phyloP scores from a whole-genome alignment of 495 filamentous ascomycete species.

The Xylaria grammica region DNA sequence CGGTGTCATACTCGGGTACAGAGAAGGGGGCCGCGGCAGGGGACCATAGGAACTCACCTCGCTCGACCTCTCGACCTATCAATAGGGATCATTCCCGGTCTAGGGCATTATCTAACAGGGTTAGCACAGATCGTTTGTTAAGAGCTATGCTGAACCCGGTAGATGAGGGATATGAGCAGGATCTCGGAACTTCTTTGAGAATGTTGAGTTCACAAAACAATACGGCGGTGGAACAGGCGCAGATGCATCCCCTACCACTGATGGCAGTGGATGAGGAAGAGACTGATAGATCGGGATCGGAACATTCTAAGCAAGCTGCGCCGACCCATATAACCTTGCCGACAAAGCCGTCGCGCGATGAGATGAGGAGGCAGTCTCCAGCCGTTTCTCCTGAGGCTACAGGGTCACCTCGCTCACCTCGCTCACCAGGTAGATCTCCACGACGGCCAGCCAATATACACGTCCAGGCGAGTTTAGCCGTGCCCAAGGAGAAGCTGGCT shows the following conservation, averaged over 20 bases:
- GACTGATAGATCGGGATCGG: background rate
- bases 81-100: background rate
- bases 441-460: background rate
- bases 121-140: slow-evolving; percentile 4
- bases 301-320: background rate
- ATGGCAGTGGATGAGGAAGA: slow-evolving; percentile 5
- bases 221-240: background rate
- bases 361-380: background rate
- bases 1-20: background rate
- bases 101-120: slow-evolving; percentile 1
- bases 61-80: background rate
- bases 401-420: background rate
- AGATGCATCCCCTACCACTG: background rate
- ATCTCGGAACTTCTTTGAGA: slow-evolving; percentile 2
- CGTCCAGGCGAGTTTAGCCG: slow-evolving; percentile 15
- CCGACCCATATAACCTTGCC: background rate
- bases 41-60: background rate
- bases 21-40: background rate
- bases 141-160: slow-evolving; percentile 12
- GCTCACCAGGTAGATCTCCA: background rate
- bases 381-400: background rate
- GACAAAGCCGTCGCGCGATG: background rate
- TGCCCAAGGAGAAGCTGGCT: slow-evolving; percentile 17
- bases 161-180: slow-evolving; percentile 1
- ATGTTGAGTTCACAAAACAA: background rate